A percentile compares a stretch with the other conserved stretches of the same genome.
These are phyloP conservation scores for Pigoraptor vietnamica DNA, from an alignment of 78 protist species.

Conservation along the genomic window DNA sequence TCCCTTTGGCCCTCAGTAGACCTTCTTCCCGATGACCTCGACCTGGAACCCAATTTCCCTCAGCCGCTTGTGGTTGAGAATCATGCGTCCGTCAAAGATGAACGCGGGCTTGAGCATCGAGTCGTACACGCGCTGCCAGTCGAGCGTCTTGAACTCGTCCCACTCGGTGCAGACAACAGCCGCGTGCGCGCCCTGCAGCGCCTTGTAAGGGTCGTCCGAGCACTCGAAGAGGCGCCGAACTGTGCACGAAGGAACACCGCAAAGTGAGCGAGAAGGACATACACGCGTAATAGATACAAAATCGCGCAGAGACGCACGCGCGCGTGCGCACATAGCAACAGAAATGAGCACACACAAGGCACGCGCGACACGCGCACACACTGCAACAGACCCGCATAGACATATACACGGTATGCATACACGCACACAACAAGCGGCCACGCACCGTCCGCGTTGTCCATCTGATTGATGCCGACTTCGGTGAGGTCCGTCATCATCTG, in stretches of 20 bases:
- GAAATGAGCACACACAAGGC: background rate
- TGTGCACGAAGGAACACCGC: background rate
- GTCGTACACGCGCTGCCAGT: conserved; percentile 38
- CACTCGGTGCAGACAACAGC: conserved; percentile 88
- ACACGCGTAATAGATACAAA: too few species aligned
- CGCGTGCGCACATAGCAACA: too few species aligned
- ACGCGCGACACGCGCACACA: background rate
- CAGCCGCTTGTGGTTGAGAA: conserved; percentile 61
- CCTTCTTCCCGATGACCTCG: conserved; percentile 48
- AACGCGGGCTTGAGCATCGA: conserved; percentile 82
- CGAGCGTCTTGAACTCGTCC: conserved; percentile 81
- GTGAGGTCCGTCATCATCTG: conserved; percentile 35
- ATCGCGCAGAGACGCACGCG: background rate
- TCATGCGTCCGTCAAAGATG: conserved; percentile 84
- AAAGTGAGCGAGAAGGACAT: too few species aligned
- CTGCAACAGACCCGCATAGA: background rate
- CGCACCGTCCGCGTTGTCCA: background rate
- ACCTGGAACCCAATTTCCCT: conserved; percentile 71
- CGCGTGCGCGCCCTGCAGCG: conserved; percentile 76
- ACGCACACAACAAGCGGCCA: background rate
- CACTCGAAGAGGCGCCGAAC: background rate
- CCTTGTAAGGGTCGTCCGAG: conserved; percentile 33
- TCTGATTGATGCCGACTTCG: background rate
- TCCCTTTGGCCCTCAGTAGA: too few species aligned
- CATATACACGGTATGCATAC: background rate